These are phyloP conservation scores for Plantago ovata DNA, from an alignment of 257 asterid genomes.

Conservation along the genomic window DNA sequence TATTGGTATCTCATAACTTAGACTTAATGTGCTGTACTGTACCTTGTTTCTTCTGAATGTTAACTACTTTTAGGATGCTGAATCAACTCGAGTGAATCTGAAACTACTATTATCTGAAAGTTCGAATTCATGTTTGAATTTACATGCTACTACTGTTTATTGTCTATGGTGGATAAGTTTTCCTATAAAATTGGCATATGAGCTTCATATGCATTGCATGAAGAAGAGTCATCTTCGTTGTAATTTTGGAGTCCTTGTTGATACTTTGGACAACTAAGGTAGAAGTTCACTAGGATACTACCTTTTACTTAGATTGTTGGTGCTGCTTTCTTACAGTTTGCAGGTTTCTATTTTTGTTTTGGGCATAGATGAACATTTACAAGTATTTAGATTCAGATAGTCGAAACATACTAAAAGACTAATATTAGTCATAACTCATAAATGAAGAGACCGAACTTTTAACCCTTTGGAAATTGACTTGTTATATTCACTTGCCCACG, in stretches of 20 bases:
- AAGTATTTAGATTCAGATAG: no score
- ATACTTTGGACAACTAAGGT: no score
- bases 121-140: constrained; percentile 2
- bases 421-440: neutral
- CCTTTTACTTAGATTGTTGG: no score
- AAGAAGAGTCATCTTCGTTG: no score
- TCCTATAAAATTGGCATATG: no score
- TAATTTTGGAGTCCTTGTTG: no score
- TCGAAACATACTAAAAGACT: neutral
- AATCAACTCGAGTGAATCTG: constrained; percentile 10
- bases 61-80: constrained; percentile 11
- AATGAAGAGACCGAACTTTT: neutral
- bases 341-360: no score
- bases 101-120: constrained; percentile 11
- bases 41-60: constrained; percentile 8
- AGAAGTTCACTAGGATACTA: no score
- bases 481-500: constrained; percentile 10
- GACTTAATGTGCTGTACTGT: constrained; percentile 13
- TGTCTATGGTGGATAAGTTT: no score
- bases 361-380: no score
- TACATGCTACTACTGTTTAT: neutral
- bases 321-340: no score
- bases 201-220: no score
- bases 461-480: constrained; percentile 13
- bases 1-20: neutral